Evolutionary conservation across 192 early-diverging fungal genomes (phyloP), one percentile per base, ranked within the genome.

Genomic region (Backusella circina): DNA sequence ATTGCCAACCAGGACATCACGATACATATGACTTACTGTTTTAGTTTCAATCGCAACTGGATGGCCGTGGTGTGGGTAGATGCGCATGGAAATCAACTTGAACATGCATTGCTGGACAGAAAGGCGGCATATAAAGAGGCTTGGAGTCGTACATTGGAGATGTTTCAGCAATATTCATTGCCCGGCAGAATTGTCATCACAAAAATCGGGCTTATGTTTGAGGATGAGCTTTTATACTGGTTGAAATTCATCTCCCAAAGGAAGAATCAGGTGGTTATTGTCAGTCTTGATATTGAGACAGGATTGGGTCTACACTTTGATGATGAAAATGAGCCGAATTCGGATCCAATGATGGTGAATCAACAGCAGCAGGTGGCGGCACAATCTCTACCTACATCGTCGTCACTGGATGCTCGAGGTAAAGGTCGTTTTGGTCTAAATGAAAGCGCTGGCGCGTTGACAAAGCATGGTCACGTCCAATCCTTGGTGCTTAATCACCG

Each of bases 21-120:
- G 3, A 67, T 87, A 7, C 86, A 87, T 67, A 75, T 87, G 23
- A 84, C 84, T 2, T 87, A 87, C 44, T 78, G 80, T 3, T 81
- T 83, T 33, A 87, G 84, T 68, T 44, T 82, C 38, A 82, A 87
- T 71, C 75, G 80, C 2, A 82, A 80, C 1, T 87, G 86, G 86
- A 57, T 85, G 30, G 72, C 82, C 2, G 79, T 75, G 21, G 84
- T 87, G 1, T 87, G 84, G 82, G 82, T 77, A 6, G 84, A 87
- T 33, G 77, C 79, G 39, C 79, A 82, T 26, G 86, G 86, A 13
- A 82, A 87, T 57, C 71, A 85, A 72, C 65, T 85, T 10, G 84
- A 85, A 23, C 79, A 79, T 44, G 61, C 80, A 50, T 71, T 76
- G 5, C 57, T 81, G n/a, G 21, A 54, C 12, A 74, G 79, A 64